Conservation (phyloP, 108 stramenopile genomes). For the Mediolabrus comicus region DNA sequence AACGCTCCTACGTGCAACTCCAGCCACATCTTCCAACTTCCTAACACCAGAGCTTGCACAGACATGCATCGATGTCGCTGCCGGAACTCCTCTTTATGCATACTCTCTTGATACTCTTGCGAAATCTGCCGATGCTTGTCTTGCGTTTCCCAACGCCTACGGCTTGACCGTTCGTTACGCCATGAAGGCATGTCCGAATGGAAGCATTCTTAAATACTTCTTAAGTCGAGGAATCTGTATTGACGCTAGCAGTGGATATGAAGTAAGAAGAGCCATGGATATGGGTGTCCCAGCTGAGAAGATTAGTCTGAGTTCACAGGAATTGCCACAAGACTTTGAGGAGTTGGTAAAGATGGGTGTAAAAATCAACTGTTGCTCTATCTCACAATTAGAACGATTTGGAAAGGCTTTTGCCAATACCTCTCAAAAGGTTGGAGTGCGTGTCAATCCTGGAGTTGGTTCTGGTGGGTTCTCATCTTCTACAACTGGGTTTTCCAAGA, state of each 20-base stretch:
- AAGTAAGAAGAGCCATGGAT: conserved; percentile 88
- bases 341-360: conserved; percentile 81
- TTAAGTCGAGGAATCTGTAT: conserved; percentile 88
- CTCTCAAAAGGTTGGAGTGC: conserved; percentile 86
- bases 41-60: conserved; percentile 81
- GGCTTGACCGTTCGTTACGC: conserved; percentile 97
- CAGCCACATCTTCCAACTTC: conserved; percentile 58
- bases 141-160: conserved; percentile 95
- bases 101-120: conserved; percentile 88
- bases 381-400: conserved; percentile 89
- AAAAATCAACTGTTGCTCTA: conserved; percentile 89
- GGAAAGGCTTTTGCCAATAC: conserved; percentile 82
- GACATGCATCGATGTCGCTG: conserved; percentile 69
- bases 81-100: conserved; percentile 93
- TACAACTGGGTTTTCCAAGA: conserved; percentile 87
- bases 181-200: conserved; percentile 97
- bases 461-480: conserved; percentile 94
- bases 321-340: conserved; percentile 88
- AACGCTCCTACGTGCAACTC: conserved; percentile 16
- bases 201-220: conserved; percentile 89
- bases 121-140: conserved; percentile 80
- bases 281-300: conserved; percentile 87
- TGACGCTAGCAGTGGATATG: conserved; percentile 93
- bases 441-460: conserved; percentile 97
- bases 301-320: conserved; percentile 93